Evolutionary conservation across 2,329 filamentous ascomycete species (phyloP), one percentile per base, ranked within the genome.

Genomic region (Colletotrichum simmondsii): DNA sequence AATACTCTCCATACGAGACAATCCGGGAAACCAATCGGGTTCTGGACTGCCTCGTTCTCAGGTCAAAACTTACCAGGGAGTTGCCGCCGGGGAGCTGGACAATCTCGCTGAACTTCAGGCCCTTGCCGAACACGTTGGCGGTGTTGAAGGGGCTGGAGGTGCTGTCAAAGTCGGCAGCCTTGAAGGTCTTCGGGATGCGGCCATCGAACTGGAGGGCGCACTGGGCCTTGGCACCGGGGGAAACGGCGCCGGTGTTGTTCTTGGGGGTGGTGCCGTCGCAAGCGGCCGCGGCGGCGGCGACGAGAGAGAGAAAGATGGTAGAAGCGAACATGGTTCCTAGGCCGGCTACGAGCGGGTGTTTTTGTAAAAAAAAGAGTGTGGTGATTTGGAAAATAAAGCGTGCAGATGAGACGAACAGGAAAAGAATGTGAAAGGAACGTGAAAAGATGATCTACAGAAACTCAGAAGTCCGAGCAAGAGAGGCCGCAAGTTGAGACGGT

Each of bases 111-210:
- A 87, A 89, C 6, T 82, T 85, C 26, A 90, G 80, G 75, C 85
- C 85, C 75, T 86, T 82, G 58, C 88, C 89, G 76, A 89, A 85
- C 65, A 90, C 87, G 76, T 84, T 89, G 70, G 80, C 80, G 0
- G 88, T 83, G 81, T 86, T 88, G 81, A 86, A 91, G 32, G 87
- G 80, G 71, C 81, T 84, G 61, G 79, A 79, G 5, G 76, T 77
- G 76, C 86, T 85, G 75, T 87, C 85, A 68, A 89, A 87, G 8
- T 81, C 78, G 61, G 81, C 78, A 14, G 81, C 75, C 5, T 78
- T 79, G 42, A 83, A 82, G 49, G 78, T 80, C 7, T 77, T 74
- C 2, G 86, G 82, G 1, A 88, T 77, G 19, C 87, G 83, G 26
- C 86, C 86, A 64, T 88, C 86, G 66, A 87, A 87, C 70, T 84